These are phyloP conservation scores for Clavispora asparagi DNA, from an alignment of 805 yeast genomes.

Conservation along the genomic window DNA sequence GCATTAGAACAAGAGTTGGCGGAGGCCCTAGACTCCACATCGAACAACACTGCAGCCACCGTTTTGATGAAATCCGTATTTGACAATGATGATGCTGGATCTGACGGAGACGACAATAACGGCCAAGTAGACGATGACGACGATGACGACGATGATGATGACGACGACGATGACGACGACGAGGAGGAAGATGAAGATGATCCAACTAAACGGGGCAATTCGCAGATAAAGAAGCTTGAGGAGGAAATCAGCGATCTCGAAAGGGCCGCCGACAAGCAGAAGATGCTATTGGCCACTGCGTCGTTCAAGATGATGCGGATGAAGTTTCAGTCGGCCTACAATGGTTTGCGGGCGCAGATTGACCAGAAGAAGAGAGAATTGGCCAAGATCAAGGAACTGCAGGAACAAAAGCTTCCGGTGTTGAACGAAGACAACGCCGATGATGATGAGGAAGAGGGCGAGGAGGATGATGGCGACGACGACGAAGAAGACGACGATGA, in stretches of 20 bases:
- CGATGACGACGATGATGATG: conserved; percentile 42
- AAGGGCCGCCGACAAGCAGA: conserved; percentile 68
- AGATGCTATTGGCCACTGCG: conserved; percentile 64
- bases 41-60: conserved; percentile 15
- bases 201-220: conserved; percentile 39
- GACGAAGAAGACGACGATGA: conserved; percentile 46
- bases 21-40: conserved; percentile 43
- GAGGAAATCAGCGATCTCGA: conserved; percentile 87
- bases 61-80: conserved; percentile 15
- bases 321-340: conserved; percentile 78
- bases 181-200: conserved; percentile 51
- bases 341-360: conserved; percentile 71
- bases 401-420: conserved; percentile 5
- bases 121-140: conserved; percentile 4
- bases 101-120: background rate
- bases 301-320: conserved; percentile 80
- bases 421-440: background rate
- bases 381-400: conserved; percentile 14
- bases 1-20: conserved; percentile 55
- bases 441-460: background rate
- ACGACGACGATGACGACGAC: conserved; percentile 44
- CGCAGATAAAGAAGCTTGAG: conserved; percentile 63
- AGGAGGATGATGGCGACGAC: conserved; percentile 43
- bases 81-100: conserved; percentile 10
- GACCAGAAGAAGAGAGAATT: conserved; percentile 52